Conservation (phyloP, 768 basidiomycete genomes). For the Coprinopsis sp. region DNA sequence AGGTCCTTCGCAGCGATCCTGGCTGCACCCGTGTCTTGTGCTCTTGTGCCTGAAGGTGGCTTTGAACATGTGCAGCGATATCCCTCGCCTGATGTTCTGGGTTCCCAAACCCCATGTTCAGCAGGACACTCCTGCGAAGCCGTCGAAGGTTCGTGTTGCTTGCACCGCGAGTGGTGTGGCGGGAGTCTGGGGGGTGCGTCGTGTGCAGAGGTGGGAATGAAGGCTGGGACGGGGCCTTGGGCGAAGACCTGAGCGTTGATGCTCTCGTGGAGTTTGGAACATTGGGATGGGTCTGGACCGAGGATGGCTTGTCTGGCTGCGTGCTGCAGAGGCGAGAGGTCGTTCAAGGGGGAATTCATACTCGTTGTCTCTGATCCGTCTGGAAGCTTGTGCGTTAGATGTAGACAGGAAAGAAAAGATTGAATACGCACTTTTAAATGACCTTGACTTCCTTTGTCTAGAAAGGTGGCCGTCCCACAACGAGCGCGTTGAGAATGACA, state of each 20-base stretch:
- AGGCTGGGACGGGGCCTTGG: constrained; percentile 72
- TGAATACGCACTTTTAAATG: constrained; percentile 73
- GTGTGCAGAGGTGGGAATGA: constrained; percentile 76
- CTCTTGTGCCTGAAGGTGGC: no score
- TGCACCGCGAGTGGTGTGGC: constrained; percentile 53
- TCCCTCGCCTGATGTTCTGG: constrained; percentile 1
- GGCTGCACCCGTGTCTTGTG: no score
- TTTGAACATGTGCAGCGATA: background rate
- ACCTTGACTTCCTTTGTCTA: constrained; percentile 97
- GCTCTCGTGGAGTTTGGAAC: constrained; percentile 83
- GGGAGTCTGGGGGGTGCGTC: constrained; percentile 73
- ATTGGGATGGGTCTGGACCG: constrained; percentile 74
- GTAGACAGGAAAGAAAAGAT: background rate
- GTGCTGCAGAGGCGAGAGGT: constrained; percentile 62
- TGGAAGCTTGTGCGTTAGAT: constrained; percentile 23
- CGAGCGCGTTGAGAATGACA: constrained; percentile 92
- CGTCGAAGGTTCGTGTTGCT: constrained; percentile 68
- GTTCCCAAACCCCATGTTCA: constrained; percentile 58
- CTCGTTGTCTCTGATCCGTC: constrained; percentile 88
- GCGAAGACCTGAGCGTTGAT: constrained; percentile 82
- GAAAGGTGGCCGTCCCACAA: constrained; percentile 93
- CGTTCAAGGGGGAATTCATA: constrained; percentile 88
- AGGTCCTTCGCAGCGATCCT: constrained; percentile 10
- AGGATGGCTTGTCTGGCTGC: constrained; percentile 79
- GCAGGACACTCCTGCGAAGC: constrained; percentile 53